These are phyloP conservation scores for Ascochyta koolunga DNA, from an alignment of 2,329 filamentous ascomycete species.

Conservation along the genomic window DNA sequence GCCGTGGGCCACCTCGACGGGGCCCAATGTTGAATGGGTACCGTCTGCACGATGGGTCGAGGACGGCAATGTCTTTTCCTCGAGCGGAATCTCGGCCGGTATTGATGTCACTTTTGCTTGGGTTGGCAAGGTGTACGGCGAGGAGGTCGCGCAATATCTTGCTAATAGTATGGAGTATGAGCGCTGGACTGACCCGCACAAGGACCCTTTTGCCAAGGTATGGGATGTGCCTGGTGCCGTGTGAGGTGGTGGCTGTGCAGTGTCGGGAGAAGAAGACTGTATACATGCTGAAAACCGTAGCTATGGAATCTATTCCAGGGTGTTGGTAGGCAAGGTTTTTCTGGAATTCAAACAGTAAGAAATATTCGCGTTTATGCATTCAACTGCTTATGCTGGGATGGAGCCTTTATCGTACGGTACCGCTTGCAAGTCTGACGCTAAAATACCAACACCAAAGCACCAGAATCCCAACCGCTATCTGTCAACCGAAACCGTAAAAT, in stretches of 20 bases:
- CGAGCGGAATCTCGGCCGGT: slow-evolving; percentile 67
- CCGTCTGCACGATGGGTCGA: slow-evolving; percentile 64
- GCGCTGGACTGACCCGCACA: slow-evolving; percentile 55
- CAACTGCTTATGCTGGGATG: neutral
- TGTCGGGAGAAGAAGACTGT: too few species aligned
- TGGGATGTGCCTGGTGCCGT: slow-evolving; percentile 22
- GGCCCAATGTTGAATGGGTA: slow-evolving; percentile 60
- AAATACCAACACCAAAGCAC: slow-evolving; percentile 12
- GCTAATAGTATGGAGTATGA: slow-evolving; percentile 62
- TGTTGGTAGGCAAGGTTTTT: too few species aligned
- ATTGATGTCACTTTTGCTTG: slow-evolving; percentile 66
- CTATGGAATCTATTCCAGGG: too few species aligned
- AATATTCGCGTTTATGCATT: neutral
- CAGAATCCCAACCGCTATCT: neutral
- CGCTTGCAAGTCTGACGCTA: slow-evolving; percentile 1
- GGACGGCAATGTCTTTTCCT: slow-evolving; percentile 71
- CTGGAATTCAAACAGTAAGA: too few species aligned
- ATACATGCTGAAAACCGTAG: too few species aligned
- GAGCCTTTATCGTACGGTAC: neutral
- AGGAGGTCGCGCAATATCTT: slow-evolving; percentile 56
- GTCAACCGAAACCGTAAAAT: neutral
- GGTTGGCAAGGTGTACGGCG: slow-evolving; percentile 60
- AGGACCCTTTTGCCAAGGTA: slow-evolving; percentile 61
- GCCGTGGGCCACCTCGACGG: slow-evolving; percentile 54
- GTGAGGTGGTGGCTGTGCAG: neutral